Evolutionary conservation across 164 flowering plant species (phyloP).

Genomic region (Chimonanthus salicifolius): DNA sequence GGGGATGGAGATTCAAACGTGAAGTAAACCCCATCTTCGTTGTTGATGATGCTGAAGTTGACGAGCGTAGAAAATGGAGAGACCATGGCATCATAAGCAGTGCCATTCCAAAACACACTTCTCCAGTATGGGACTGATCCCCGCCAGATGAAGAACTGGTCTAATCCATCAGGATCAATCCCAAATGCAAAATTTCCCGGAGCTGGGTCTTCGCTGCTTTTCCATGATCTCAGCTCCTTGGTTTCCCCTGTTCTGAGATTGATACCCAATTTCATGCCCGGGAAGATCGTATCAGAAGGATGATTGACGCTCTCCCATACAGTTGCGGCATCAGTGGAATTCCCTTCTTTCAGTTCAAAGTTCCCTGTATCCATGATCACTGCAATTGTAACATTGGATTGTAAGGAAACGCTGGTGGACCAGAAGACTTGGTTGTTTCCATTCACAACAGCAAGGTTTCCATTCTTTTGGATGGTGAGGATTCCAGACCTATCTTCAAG

Average conservation of each 20-base stretch:
- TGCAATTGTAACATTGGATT: neutral
- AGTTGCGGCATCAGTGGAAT: neutral
- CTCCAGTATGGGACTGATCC: conserved; percentile 6
- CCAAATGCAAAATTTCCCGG: conserved; percentile 22
- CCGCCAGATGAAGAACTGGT: conserved; percentile 15
- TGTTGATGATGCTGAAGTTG: neutral
- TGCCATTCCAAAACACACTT: conserved; percentile 14
- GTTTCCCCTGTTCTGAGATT: conserved; percentile 14
- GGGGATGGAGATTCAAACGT: neutral
- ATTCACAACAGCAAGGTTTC: neutral
- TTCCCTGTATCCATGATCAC: neutral
- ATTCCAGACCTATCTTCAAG: neutral
- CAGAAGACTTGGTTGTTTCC: neutral
- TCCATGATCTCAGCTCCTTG: conserved; percentile 25
- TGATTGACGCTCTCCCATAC: conserved; percentile 37
- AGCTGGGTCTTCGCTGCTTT: conserved; percentile 8
- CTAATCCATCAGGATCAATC: conserved; percentile 11
- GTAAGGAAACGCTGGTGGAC: neutral
- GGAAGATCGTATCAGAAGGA: conserved; percentile 30
- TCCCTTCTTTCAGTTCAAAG: neutral
- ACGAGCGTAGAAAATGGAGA: neutral
- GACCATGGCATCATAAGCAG: neutral
- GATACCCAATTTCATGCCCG: conserved; percentile 31
- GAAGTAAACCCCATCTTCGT: neutral
- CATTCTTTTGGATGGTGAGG: neutral